phyloP scores from a whole-genome alignment of 1,284 basidiomycete genomes.

The Trichosporon ovoides region DNA sequence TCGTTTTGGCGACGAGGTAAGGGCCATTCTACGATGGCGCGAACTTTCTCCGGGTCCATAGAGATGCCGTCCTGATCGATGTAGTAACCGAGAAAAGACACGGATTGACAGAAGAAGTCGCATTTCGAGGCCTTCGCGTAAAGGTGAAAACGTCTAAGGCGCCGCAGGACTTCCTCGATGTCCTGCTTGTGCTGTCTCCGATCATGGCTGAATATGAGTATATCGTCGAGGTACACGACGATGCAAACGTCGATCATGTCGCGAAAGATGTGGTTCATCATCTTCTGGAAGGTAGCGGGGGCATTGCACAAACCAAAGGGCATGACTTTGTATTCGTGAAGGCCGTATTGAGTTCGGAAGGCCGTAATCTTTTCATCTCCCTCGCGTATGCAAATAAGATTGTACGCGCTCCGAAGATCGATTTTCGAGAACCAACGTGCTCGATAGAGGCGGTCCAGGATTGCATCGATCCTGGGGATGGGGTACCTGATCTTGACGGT shows the following conservation, averaged over 20 bases:
- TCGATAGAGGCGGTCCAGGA: conserved; percentile 33
- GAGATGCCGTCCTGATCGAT: conserved; percentile 25
- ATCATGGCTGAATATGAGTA: conserved; percentile 49
- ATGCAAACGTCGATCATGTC: conserved; percentile 34
- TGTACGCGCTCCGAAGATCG: conserved; percentile 37
- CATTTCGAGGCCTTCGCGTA: conserved; percentile 50
- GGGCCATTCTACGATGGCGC: conserved; percentile 49
- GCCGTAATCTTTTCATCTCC: conserved; percentile 46
- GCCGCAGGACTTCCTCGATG: conserved; percentile 43
- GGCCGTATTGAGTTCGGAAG: conserved; percentile 45
- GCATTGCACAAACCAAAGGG: conserved; percentile 50
- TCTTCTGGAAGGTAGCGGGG: conserved; percentile 44
- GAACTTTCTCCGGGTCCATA: conserved; percentile 51
- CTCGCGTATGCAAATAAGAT: conserved; percentile 31
- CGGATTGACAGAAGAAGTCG: conserved; percentile 32
- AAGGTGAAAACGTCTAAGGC: conserved; percentile 41
- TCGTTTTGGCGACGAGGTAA: conserved; percentile 38
- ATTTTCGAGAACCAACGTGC: conserved; percentile 40
- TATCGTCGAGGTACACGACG: conserved; percentile 44
- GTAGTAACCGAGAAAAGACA: conserved; percentile 47
- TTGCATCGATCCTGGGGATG: conserved; percentile 24
- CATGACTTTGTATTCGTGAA: conserved; percentile 46
- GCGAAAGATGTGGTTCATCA: conserved; percentile 35
- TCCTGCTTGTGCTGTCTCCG: conserved; percentile 42
- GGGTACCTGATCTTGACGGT: conserved; percentile 31